These are phyloP conservation scores for Lachancea mirantina DNA, from an alignment of 805 yeast genomes.

Conservation along the genomic window DNA sequence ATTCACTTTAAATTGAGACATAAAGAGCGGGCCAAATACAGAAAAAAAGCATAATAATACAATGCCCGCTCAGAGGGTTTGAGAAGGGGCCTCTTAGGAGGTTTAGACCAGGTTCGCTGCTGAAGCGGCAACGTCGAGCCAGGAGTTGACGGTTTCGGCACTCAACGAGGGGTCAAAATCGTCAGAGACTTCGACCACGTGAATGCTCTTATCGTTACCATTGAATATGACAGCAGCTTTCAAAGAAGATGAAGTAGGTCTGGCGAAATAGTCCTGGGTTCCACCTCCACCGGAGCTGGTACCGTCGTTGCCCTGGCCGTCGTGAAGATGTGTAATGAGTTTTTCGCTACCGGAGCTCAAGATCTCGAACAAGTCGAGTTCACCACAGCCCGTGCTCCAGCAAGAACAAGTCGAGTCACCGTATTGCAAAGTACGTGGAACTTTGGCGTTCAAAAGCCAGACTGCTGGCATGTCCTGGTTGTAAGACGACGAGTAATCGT, in stretches of 20 bases:
- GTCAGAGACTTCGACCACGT: constrained; percentile 55
- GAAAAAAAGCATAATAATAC: constrained; percentile 1
- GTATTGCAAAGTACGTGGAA: constrained; percentile 95
- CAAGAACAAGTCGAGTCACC: constrained; percentile 84
- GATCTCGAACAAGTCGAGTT: constrained; percentile 89
- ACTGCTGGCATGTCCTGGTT: constrained; percentile 97
- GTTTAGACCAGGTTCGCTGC: constrained; percentile 28
- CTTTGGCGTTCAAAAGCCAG: constrained; percentile 91
- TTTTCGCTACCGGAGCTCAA: constrained; percentile 67
- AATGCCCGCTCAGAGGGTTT: not conserved
- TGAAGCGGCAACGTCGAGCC: constrained; percentile 52
- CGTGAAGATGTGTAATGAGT: constrained; percentile 76
- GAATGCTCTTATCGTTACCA: constrained; percentile 38
- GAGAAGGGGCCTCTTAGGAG: not conserved
- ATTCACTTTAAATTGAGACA: too few relatives aligned
- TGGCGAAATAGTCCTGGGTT: constrained; percentile 73
- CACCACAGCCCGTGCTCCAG: constrained; percentile 98
- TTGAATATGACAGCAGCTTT: constrained; percentile 88
- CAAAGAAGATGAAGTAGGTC: constrained; percentile 73
- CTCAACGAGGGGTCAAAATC: constrained; percentile 49
- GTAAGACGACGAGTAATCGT: constrained; percentile 41
- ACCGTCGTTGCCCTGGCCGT: constrained; percentile 64
- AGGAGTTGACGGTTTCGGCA: constrained; percentile 47
- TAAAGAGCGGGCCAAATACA: not conserved
- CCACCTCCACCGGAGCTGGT: constrained; percentile 74